Conservation (phyloP, 306 rosid genomes). For the Styphnolobium japonicum region DNA sequence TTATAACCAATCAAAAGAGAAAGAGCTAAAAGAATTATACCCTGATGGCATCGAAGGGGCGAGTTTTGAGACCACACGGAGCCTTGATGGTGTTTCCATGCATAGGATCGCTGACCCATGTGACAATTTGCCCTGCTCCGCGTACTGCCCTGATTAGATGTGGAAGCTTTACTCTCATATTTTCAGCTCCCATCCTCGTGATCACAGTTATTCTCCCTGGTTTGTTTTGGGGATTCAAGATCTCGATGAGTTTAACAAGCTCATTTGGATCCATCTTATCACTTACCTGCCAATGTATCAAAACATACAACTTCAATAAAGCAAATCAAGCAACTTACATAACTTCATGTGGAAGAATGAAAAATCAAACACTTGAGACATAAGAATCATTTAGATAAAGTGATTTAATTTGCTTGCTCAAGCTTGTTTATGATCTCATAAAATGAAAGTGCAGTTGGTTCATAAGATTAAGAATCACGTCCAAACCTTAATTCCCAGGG, state of each 20-base stretch:
- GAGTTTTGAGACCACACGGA: slow-evolving; percentile 99
- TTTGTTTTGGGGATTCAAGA: slow-evolving; percentile 92
- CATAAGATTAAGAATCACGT: slow-evolving; percentile 20
- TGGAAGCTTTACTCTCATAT: slow-evolving; percentile 99
- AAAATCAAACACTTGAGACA: background rate
- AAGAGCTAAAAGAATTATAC: slow-evolving; percentile 40
- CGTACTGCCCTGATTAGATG: slow-evolving; percentile 95
- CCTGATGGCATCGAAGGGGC: slow-evolving; percentile 94
- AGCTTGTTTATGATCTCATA: background rate
- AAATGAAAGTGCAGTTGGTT: background rate
- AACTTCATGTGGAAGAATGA: background rate
- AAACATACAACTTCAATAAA: background rate
- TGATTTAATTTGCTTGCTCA: background rate
- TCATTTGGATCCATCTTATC: slow-evolving; percentile 96
- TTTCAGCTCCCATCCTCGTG: slow-evolving; percentile 99
- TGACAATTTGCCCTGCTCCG: slow-evolving; percentile 84
- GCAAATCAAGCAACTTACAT: background rate
- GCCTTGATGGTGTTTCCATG: slow-evolving; percentile 99
- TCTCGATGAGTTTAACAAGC: slow-evolving; percentile 85
- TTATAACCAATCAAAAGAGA: background rate
- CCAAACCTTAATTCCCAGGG: slow-evolving; percentile 89
- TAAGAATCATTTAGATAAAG: background rate
- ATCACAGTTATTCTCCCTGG: slow-evolving; percentile 92
- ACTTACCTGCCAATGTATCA: slow-evolving; percentile 59
- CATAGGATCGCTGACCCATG: slow-evolving; percentile 99